These are phyloP conservation scores for Fusarium brachygibbosum DNA, from an alignment of 2,329 filamentous ascomycete species.

Conservation along the genomic window DNA sequence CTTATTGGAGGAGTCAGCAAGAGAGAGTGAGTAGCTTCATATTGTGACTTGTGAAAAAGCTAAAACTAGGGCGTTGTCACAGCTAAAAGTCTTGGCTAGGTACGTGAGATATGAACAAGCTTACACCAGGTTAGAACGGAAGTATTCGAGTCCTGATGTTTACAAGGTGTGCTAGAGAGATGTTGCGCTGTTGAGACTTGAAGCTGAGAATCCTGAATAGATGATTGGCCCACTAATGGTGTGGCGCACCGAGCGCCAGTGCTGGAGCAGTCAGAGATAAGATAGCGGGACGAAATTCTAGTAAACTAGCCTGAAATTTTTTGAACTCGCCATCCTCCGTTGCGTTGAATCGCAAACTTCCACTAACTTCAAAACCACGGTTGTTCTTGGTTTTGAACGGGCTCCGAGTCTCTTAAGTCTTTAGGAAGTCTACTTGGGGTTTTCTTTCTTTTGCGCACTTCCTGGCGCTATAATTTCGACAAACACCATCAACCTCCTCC, in stretches of 20 bases:
- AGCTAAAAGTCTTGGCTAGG: no score
- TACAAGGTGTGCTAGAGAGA: background rate
- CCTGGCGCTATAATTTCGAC: background rate
- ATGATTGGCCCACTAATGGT: background rate
- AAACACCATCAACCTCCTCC: background rate
- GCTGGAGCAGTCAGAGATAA: background rate
- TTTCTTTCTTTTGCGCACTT: background rate
- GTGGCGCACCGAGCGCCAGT: background rate
- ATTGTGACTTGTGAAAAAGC: background rate
- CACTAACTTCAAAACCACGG: background rate
- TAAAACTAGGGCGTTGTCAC: no score
- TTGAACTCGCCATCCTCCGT: background rate
- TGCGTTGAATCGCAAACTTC: background rate
- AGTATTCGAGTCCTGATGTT: background rate
- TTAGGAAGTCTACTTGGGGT: background rate
- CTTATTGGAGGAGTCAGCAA: background rate
- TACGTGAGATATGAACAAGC: no score
- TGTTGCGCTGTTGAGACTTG: background rate
- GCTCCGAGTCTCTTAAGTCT: background rate
- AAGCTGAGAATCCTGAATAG: background rate
- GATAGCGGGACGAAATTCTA: slow-evolving; percentile 4
- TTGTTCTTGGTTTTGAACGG: background rate
- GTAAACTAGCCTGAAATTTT: slow-evolving; percentile 2
- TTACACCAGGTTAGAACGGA: background rate
- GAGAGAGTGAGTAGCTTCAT: background rate